Base-by-base conservation (phyloP, 495 filamentous ascomycete genomes). In the Oidiodendron maius region DNA sequence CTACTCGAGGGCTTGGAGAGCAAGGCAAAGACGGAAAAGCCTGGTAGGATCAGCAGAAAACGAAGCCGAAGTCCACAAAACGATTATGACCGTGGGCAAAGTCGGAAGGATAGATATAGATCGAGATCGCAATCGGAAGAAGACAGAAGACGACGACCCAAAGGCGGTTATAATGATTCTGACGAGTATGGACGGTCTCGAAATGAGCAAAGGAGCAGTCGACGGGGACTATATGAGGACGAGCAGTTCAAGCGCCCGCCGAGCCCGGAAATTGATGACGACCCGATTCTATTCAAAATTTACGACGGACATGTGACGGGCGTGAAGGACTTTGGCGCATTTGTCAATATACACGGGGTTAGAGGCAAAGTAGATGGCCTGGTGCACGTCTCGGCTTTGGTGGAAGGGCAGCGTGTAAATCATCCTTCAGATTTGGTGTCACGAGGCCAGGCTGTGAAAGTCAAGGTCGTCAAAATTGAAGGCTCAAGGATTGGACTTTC, bases 361-460 rank as follows among this genome's bases (percentile, higher is more conserved):
- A 81, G 74, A 61, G 89, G 91, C 13, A 94, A 89, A 61, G 84
- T 94, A 18, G 91, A 95, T 58, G 93, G 93, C 2, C 74, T 98
- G 60, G 91, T 97, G 4, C 93, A 98, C 64, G 78, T 98, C n/a
- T 95, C 91, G 24, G 86, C 86, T n/a, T 86, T 97, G 70, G 81
- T 86, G 48, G 86, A 90, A 55, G 87, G 88, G 1, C 82, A 82
- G 28, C 80, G 91, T 21, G 89, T 96, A 23, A 94, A 95, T 56
- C 86, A 97, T 55, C 93, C 93, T 0, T 86, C 86, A 0, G 93
- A 98, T 60, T 70, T 96, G 3, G 74, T 98, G 3, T 79, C 83
- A 3, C 74, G 80, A 44, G 84, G 84, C 9, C 91, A 96, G 62
- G 71, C 80, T 2, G 87, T 98, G 46, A 95, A 94, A 61, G 87